phyloP scores from a whole-genome alignment of 2,329 filamentous ascomycete genomes.

The Colletotrichum euphorbiae region DNA sequence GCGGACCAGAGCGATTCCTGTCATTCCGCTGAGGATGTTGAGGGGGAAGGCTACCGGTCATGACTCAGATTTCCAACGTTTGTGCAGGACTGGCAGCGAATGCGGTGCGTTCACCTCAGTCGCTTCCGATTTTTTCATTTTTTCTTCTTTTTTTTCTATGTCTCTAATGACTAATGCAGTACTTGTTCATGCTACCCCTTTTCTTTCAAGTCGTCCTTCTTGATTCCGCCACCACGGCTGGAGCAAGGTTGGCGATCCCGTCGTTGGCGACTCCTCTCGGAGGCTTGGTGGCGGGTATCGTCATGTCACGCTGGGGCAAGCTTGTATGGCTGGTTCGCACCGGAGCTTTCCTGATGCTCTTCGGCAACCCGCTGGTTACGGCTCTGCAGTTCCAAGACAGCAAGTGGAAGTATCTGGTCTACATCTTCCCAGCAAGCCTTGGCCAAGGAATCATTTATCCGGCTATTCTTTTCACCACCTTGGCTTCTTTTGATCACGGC shows the following conservation, averaged over 20 bases:
- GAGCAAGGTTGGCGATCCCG: constrained; percentile 72
- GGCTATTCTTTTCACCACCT: constrained; percentile 68
- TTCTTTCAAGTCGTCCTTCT: constrained; percentile 77
- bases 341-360: constrained; percentile 62
- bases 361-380: constrained; percentile 65
- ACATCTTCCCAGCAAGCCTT: constrained; percentile 68
- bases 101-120: constrained; percentile 58
- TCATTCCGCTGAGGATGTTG: constrained; percentile 68
- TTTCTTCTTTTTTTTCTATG: fast-evolving
- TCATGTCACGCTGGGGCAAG: constrained; percentile 68
- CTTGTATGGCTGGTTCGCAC: constrained; percentile 63
- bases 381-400: constrained; percentile 62
- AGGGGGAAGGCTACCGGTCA: constrained; percentile 64
- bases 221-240: constrained; percentile 73
- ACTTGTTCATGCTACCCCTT: constrained; percentile 76
- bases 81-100: constrained; percentile 72
- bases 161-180: constrained; percentile 49
- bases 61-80: constrained; percentile 69
- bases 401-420: constrained; percentile 66
- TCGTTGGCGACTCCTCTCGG: constrained; percentile 70
- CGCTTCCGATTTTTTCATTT: fast-evolving
- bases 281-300: constrained; percentile 65
- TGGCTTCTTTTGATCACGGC: constrained; percentile 71
- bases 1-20: constrained; percentile 61
- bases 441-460: constrained; percentile 72